phyloP scores from a whole-genome alignment of 1,284 basidiomycete genomes.

The Leccinum ambiguum region DNA sequence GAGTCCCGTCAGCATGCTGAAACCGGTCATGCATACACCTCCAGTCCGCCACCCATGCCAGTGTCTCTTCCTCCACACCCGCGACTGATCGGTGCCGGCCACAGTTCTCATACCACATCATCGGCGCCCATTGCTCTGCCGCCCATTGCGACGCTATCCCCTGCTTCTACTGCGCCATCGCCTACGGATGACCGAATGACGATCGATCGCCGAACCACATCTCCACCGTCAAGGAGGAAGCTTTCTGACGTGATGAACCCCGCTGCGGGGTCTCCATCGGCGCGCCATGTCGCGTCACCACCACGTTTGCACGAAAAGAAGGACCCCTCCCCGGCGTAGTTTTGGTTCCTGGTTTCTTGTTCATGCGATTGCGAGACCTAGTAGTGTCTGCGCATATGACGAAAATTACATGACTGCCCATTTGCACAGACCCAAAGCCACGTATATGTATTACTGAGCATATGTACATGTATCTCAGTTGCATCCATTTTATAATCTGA shows the following conservation, averaged over 20 bases:
- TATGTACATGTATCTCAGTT: constrained; percentile 31
- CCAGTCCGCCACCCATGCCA: constrained; percentile 53
- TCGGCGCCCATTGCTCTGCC: constrained; percentile 47
- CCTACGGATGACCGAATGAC: constrained; percentile 53
- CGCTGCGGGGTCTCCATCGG: constrained; percentile 42
- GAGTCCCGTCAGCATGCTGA: constrained; percentile 51
- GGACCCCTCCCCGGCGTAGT: constrained; percentile 30
- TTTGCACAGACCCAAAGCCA: constrained; percentile 18
- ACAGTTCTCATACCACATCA: constrained; percentile 33
- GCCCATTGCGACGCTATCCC: constrained; percentile 66
- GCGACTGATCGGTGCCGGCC: constrained; percentile 60
- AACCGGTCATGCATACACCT: constrained; percentile 42
- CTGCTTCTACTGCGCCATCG: constrained; percentile 52
- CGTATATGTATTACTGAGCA: constrained; percentile 32
- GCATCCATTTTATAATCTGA: constrained; percentile 22
- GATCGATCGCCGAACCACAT: constrained; percentile 42
- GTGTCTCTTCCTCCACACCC: constrained; percentile 67
- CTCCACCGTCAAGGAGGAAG: constrained; percentile 49
- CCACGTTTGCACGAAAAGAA: constrained; percentile 35
- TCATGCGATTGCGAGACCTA: constrained; percentile 9
- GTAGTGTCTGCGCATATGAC: constrained; percentile 16
- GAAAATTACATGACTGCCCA: constrained; percentile 26
- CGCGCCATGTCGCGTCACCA: constrained; percentile 39
- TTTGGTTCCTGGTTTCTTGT: constrained; percentile 6
- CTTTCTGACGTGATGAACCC: constrained; percentile 52